Evolutionary conservation across 441 rosid species (phyloP).

Genomic region (Erodium moschatum): DNA sequence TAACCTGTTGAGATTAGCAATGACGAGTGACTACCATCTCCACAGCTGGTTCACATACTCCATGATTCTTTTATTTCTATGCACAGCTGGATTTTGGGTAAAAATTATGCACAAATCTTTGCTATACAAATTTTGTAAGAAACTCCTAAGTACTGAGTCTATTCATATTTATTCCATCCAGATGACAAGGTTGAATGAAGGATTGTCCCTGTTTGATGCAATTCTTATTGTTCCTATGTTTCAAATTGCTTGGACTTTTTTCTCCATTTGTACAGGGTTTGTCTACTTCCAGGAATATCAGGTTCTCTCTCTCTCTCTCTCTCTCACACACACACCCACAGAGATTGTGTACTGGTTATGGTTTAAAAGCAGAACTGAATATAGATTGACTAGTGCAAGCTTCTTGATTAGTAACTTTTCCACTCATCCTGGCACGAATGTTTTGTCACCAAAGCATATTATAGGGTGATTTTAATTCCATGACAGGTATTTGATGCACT

Average conservation of each 20-base stretch:
- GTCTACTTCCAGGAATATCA: constrained; percentile 95
- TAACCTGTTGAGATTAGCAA: constrained; percentile 78
- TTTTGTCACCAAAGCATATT: not conserved
- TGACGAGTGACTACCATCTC: constrained; percentile 75
- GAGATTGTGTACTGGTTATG: no score
- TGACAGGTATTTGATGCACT: constrained; percentile 74
- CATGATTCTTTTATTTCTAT: constrained; percentile 79
- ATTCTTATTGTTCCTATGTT: constrained; percentile 98
- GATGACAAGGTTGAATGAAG: constrained; percentile 95
- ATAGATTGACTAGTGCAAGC: no score
- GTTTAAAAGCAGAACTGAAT: no score
- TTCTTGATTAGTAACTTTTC: not conserved
- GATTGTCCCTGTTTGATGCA: constrained; percentile 85
- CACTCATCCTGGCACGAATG: not conserved
- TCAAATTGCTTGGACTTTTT: constrained; percentile 98
- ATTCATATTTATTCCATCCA: constrained; percentile 29
- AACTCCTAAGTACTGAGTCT: constrained; percentile 16
- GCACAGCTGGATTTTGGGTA: constrained; percentile 99
- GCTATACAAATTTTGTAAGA: constrained; percentile 11
- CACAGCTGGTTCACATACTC: constrained; percentile 98
- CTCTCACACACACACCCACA: not conserved
- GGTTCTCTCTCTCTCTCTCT: constrained; percentile 31
- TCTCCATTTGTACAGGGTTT: constrained; percentile 96
- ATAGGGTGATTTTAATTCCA: constrained; percentile 10
- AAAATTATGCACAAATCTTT: constrained; percentile 6